Conservation (phyloP, 176 grass and related monocot species). For the Carex myosuroides region DNA sequence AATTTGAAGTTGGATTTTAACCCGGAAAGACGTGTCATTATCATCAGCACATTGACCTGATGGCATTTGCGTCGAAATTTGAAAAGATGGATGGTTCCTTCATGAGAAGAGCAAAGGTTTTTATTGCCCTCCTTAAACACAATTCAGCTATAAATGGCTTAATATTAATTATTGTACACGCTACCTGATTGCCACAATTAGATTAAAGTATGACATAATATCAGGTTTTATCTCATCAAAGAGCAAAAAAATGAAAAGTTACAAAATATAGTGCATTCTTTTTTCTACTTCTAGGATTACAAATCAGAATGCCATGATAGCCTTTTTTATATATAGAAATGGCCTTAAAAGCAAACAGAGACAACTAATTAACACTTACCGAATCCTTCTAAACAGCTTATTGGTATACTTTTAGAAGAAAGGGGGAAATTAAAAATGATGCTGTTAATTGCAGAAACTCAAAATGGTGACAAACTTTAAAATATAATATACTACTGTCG, state of each 20-base stretch:
- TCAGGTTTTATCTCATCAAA: neutral
- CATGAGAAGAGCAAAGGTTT: neutral
- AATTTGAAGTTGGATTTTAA: neutral
- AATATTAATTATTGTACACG: neutral
- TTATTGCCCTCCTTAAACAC: neutral
- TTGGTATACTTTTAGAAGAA: neutral
- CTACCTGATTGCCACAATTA: neutral
- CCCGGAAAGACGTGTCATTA: neutral
- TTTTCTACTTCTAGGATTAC: neutral
- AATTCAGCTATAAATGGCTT: neutral
- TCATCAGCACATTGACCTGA: neutral
- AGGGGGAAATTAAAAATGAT: neutral
- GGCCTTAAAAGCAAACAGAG: neutral
- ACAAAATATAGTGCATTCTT: neutral
- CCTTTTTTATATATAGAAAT: neutral
- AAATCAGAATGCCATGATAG: neutral
- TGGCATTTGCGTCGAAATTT: neutral
- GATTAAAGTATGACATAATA: neutral
- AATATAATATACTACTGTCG: neutral
- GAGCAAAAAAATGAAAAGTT: neutral
- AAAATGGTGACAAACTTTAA: neutral
- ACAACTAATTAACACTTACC: neutral
- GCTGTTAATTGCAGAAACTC: neutral
- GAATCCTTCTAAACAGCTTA: neutral
- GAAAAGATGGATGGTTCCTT: neutral